A percentile compares a stretch with the other conserved stretches of the same genome.
These are phyloP conservation scores for Populus hybrid DNA, from an alignment of 441 rosid genomes.

Conservation along the genomic window DNA sequence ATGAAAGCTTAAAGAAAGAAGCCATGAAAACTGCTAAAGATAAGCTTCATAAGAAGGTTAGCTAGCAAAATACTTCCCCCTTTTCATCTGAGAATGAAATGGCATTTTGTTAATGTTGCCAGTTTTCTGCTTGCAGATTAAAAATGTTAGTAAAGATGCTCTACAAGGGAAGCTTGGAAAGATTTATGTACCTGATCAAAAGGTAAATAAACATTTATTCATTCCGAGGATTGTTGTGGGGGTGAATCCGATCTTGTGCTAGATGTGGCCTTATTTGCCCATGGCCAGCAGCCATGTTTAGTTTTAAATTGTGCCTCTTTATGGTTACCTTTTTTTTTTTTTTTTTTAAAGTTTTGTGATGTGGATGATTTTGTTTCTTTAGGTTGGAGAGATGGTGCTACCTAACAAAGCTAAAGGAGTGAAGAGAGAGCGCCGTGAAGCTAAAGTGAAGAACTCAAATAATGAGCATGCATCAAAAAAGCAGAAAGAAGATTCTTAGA, in stretches of 20 bases:
- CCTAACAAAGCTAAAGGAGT: slow-evolving; percentile 76
- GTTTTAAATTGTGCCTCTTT: not conserved
- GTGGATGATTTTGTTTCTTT: not conserved
- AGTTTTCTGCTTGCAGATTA: slow-evolving; percentile 43
- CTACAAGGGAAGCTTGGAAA: slow-evolving; percentile 65
- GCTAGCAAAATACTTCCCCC: slow-evolving; percentile 1
- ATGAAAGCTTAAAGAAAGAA: slow-evolving; percentile 69
- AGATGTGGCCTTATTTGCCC: not conserved
- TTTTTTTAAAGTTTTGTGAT: not conserved
- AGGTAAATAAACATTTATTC: slow-evolving; percentile 39
- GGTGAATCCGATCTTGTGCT: not conserved
- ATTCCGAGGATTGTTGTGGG: not conserved
- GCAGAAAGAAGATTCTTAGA: slow-evolving; percentile 45
- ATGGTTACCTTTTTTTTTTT: not conserved
- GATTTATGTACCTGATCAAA: slow-evolving; percentile 89
- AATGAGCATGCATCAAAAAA: slow-evolving; percentile 47
- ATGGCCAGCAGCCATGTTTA: not conserved
- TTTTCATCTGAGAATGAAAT: not conserved
- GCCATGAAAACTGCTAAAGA: slow-evolving; percentile 75
- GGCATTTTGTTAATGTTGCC: slow-evolving; percentile 11
- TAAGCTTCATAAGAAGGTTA: slow-evolving; percentile 83
- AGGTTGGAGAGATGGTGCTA: slow-evolving; percentile 64
- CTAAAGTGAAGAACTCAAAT: slow-evolving; percentile 42
- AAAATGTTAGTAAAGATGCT: slow-evolving; percentile 69
- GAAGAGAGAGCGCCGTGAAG: slow-evolving; percentile 90